Base-by-base conservation (phyloP, 305 asterid genomes). In the Fraxinus floribunda region DNA sequence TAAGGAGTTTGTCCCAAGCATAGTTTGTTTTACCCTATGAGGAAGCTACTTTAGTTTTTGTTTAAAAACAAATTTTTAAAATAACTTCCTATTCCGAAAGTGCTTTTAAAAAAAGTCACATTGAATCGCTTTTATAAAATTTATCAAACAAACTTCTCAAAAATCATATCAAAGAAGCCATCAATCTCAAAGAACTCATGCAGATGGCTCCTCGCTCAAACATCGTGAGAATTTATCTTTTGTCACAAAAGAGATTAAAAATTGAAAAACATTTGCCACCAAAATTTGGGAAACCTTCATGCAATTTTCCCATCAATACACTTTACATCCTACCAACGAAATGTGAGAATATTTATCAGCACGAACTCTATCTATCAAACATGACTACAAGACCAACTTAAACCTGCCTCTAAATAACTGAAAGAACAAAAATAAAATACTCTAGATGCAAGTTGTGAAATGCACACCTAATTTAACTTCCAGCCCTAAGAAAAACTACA, bases 401-500 rank as follows among this genome's bases (percentile, higher is more conserved):
- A 87, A 78, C 79, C 83, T 79, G 76, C 76, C 13, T 71, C 10
- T 70, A 11, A 70, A 70, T 70, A 70, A 32, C 76, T 71, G 76
- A 71, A 16, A 71, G 20, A 85, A 71, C 39, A 71, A 34, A 30
- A 71, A 30, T 6, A 30, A 76, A 26, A 84, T 55, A 52, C 75
- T 20, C 3, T 46, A 76, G 77, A 18, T 73, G 71, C 52, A 46
- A 64, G 78, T 64, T 55, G 57, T 8, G 71, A 74, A 57, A 70
- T 49, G 83, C 77, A 34, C 57, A 73, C 86, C 88, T 84, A 83
- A 77, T 20, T 84, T 57, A 80, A 34, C 87, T 81, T 83, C 80
- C 86, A 70, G 82, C 24, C 74, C 89, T 83, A 82, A 68, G 64
- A 64, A 84, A 22, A 60, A 60, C 82, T 78, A 64, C 80, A 78